Conservation (phyloP, 2,329 filamentous ascomycete species). For the Tolypocladium nubicola region DNA sequence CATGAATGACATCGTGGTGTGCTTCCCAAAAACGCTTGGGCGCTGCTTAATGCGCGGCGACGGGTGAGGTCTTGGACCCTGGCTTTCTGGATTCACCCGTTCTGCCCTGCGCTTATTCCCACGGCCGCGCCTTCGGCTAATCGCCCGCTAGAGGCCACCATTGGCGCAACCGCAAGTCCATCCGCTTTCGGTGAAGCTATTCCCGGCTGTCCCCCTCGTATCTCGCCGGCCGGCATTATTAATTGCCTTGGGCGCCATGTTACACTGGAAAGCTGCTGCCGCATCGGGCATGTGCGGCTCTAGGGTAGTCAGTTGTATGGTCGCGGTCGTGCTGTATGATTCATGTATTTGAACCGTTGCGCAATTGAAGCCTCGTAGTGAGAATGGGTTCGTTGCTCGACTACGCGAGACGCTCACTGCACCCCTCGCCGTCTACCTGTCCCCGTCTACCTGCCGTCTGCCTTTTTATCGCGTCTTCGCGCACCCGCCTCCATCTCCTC, state of each 20-base stretch:
- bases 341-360: too few species aligned
- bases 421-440: too few species aligned
- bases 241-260: neutral
- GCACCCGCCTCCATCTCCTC: too few species aligned
- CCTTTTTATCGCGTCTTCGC: too few species aligned
- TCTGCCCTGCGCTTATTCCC: neutral
- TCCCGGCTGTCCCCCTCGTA: too few species aligned
- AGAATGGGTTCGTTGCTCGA: too few species aligned
- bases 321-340: too few species aligned
- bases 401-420: too few species aligned
- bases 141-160: neutral
- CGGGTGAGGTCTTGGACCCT: neutral
- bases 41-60: neutral
- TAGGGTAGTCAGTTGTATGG: neutral
- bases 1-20: neutral
- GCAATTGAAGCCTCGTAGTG: too few species aligned
- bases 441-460: too few species aligned
- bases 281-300: neutral
- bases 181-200: neutral
- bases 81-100: neutral
- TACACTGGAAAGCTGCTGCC: neutral
- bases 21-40: neutral
- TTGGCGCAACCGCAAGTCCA: neutral
- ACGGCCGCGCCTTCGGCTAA: neutral
- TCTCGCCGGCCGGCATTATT: neutral